Evolutionary conservation across 2,329 filamentous ascomycete species (phyloP).

Genomic region (Triangularia verruculosa): DNA sequence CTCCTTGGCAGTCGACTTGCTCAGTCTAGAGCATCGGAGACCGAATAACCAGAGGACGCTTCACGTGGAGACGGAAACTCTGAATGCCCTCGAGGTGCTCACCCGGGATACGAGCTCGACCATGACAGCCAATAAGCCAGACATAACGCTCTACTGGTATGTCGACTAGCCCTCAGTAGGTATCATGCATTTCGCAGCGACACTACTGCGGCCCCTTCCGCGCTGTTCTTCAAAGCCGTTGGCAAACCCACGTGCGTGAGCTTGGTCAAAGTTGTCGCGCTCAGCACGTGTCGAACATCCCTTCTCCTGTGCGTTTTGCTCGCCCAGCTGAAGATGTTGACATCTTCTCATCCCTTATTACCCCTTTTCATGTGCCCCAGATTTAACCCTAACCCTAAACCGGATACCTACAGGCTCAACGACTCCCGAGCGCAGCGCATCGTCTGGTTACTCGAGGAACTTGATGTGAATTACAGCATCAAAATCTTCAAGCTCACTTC

Average conservation of each 20-base stretch:
- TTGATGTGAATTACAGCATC: conserved; percentile 72
- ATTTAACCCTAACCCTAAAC: neutral
- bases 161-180: neutral
- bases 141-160: neutral
- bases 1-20: neutral
- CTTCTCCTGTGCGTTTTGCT: too few relatives aligned
- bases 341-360: neutral
- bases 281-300: neutral
- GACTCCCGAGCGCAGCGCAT: conserved; percentile 77
- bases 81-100: neutral
- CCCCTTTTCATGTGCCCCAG: neutral
- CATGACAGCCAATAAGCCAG: neutral
- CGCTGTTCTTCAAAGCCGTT: neutral
- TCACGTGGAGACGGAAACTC: neutral
- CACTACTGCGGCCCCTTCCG: neutral
- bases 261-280: neutral
- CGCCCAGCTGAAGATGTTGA: neutral
- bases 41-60: neutral
- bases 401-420: conserved; percentile 65
- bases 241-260: neutral
- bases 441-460: conserved; percentile 79
- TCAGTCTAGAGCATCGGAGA: neutral
- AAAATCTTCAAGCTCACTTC: conserved; percentile 67
- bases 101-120: neutral
- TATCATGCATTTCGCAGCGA: neutral